Percentiles rank a stretch among this genome's conserved stretches.
Evolutionary conservation across 2,329 filamentous ascomycete species (phyloP).

Genomic region (Fusarium duplospermum): DNA sequence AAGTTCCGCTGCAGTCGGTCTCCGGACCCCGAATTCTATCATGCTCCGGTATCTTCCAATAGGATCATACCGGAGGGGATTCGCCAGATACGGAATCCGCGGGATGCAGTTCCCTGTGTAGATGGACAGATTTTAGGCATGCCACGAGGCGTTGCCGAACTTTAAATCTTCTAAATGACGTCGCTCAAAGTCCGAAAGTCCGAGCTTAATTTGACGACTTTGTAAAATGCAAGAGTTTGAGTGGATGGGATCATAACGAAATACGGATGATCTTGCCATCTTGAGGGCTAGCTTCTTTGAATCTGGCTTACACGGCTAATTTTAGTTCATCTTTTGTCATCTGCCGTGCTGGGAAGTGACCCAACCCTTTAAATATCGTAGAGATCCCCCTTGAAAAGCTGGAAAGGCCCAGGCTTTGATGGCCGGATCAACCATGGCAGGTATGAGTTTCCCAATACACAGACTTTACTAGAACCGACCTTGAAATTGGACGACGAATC

Average conservation of each 20-base stretch:
- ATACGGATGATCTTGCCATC: background rate
- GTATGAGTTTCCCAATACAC: background rate
- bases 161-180: background rate
- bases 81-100: background rate
- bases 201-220: background rate
- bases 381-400: background rate
- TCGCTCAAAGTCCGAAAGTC: background rate
- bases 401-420: background rate
- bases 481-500: background rate
- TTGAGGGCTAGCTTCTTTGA: background rate
- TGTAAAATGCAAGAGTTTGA: background rate
- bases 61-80: accelerated
- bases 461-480: background rate
- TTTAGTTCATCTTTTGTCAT: background rate
- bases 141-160: background rate
- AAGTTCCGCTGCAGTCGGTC: background rate
- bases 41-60: background rate
- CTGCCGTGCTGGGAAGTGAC: background rate
- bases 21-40: background rate
- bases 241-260: background rate
- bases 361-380: background rate
- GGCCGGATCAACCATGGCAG: background rate
- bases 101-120: background rate
- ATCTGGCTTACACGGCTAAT: background rate
- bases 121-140: background rate